phyloP scores from a whole-genome alignment of 2,329 filamentous ascomycete species.

The Coniochaeta prunicola region DNA sequence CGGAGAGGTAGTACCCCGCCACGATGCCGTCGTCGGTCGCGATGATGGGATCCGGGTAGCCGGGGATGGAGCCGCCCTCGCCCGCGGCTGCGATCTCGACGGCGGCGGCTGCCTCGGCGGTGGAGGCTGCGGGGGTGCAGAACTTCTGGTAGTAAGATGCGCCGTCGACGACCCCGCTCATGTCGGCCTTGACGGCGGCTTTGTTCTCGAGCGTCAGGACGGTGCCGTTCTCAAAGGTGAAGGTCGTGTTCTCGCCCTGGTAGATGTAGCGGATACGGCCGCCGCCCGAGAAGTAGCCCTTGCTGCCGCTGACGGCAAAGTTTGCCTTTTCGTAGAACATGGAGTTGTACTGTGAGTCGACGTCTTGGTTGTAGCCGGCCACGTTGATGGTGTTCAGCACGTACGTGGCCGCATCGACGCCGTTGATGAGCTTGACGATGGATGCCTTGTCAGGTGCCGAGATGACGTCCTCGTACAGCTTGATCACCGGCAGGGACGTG shows the following conservation, averaged over 20 bases:
- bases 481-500: constrained; percentile 32
- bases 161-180: constrained; percentile 23
- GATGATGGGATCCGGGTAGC: constrained; percentile 22
- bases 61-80: constrained; percentile 9
- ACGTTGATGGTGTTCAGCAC: constrained; percentile 32
- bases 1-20: constrained; percentile 23
- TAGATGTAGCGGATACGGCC: constrained; percentile 22
- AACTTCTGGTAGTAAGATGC: constrained; percentile 25
- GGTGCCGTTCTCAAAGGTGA: constrained; percentile 30
- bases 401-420: constrained; percentile 24
- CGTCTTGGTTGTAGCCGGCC: constrained; percentile 24
- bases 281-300: constrained; percentile 22
- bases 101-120: neutral
- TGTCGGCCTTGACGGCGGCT: constrained; percentile 19
- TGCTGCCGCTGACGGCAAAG: constrained; percentile 8
- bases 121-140: constrained; percentile 15
- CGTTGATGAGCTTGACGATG: constrained; percentile 19
- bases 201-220: constrained; percentile 20
- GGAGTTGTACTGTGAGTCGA: constrained; percentile 27
- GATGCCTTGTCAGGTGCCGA: constrained; percentile 14
- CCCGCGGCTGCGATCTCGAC: constrained; percentile 3
- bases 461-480: constrained; percentile 32
- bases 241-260: constrained; percentile 23
- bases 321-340: constrained; percentile 24
- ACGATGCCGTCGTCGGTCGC: constrained; percentile 19